Evolutionary conservation across 192 early-diverging fungal species (phyloP), one percentile per base, ranked within the genome.

Genomic region (Ambispora gerdemannii): DNA sequence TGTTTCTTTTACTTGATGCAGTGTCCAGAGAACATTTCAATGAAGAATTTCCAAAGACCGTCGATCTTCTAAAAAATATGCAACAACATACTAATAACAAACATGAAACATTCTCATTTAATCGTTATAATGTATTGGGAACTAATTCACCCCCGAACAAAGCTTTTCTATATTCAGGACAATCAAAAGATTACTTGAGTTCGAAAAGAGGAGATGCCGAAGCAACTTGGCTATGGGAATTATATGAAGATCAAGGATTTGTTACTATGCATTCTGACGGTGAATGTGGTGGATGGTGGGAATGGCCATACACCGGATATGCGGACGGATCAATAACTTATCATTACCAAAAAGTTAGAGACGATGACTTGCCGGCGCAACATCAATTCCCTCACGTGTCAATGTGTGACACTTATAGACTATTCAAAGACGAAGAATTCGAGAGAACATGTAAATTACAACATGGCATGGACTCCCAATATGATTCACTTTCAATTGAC

Each of bases 131-230:
- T 31, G 72, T 74, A 24, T 72, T 77, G 0, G 76, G 76, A 13
- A 68, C 71, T 20, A 77, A 77, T 36, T 77, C 76, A 11, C 76
- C 73, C 11, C 76, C 76, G 2, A 78, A 78, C 67, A 78, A 78
- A 35, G 76, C 76, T 13, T 78, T 55, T 47, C 74, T 74, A 28
- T 78, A 78, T 50, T 78, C 76, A 2, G 76, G 76, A 35, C 76
- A 78, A 64, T 78, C 76, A 3, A 63, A 74, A 25, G 76, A 78
- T 59, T 68, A 74, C 49, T 69, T 72, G 13, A 72, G 50, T 2
- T 28, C 63, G 15, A 71, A 71, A 15, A 64, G 70, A 0, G 72
- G 74, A 31, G 69, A 78, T 47, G 52, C 52, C 24, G 8, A 55
- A 55, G 52, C 19, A 22, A 55, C 52, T 55, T 77, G 76, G 76